Base-by-base conservation (phyloP, 2,329 filamentous ascomycete species). In the Lojkania enalia region DNA sequence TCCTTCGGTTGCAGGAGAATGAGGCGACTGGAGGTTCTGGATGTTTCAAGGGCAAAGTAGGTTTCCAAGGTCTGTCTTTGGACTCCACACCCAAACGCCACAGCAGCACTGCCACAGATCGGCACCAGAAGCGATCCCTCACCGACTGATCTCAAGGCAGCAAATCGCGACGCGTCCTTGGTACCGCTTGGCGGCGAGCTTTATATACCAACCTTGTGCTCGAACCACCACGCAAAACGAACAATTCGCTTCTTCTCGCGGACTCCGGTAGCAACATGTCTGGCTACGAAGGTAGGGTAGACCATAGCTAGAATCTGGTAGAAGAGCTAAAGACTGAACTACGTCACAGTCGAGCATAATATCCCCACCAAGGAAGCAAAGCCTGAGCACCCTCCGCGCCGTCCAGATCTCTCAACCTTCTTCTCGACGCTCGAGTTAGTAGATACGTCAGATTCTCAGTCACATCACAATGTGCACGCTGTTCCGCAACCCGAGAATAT, bases 371-470 rank as follows among this genome's bases (percentile, higher is more conserved):
- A 71, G 29, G 58, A 71, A 16, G 46, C 61, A 45, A 66, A 61
- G 44, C 53, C 65, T 41, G 60, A 62, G 50, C 69, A 69, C 14
- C 67, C 68, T 23, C 69, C 71, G 42, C 80, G 80, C 51, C 78
- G 82, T 39, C 83, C 83, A 20, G 83, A 86, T 63, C 77, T 85
- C 30, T 82, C 78, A 30, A 83, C 81, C 57, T 85, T 86, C 74
- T 84, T 84, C 71, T 76, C 77, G 45, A 78, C 79, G 33, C 78
- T 85, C 48, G 79, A 84, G 56, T 77, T 82, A 44, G 71, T 77
- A 20, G 75, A 78, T 49, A 81, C 78, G 6, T 78, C 76, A 20
- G 74, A 78, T 60, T 67, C 73, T 5, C 66, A 71, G 44, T 58
- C 69, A 35, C 78, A 77, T 32, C 74, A 75, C 42, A 80, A 84